Evolutionary conservation across 2,329 filamentous ascomycete genomes (phyloP).

Genomic region (Xylariaceae sp.): DNA sequence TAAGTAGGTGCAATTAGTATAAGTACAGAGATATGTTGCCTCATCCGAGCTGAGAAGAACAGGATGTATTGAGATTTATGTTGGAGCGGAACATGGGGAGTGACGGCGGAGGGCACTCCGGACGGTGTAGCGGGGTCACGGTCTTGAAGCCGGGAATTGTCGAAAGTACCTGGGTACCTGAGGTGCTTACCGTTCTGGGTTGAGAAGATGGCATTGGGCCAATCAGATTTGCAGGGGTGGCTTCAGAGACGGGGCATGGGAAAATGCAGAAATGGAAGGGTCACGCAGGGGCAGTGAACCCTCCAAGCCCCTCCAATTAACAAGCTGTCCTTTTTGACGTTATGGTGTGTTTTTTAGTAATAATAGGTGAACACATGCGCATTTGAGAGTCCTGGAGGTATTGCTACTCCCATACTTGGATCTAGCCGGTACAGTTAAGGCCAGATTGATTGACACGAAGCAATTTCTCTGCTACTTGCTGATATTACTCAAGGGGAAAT

Average conservation of each 20-base stretch:
- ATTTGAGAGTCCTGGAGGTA: no score
- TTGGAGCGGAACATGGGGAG: background rate
- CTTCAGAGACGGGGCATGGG: constrained; percentile 20
- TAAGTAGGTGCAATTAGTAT: no score
- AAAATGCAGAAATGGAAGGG: constrained; percentile 16
- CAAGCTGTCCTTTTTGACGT: constrained; percentile 26
- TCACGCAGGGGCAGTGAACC: background rate
- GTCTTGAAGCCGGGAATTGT: no score
- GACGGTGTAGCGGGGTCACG: constrained; percentile 4
- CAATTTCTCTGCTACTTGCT: no score
- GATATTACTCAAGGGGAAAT: no score
- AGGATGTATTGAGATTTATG: no score
- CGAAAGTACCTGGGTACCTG: no score
- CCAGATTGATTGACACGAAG: no score
- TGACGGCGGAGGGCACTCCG: background rate
- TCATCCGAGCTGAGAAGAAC: background rate
- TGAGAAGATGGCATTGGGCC: constrained; percentile 20
- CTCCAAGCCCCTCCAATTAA: constrained; percentile 1
- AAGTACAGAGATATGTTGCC: background rate
- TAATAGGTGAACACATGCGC: no score
- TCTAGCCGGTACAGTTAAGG: no score
- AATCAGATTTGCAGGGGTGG: constrained; percentile 28
- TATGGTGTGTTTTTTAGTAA: constrained; percentile 16
- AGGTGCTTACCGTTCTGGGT: constrained; percentile 13
- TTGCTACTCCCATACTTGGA: no score